Evolutionary conservation across 2,329 filamentous ascomycete species (phyloP), one percentile per base, ranked within the genome.

Genomic region (Diaporthe batatas): DNA sequence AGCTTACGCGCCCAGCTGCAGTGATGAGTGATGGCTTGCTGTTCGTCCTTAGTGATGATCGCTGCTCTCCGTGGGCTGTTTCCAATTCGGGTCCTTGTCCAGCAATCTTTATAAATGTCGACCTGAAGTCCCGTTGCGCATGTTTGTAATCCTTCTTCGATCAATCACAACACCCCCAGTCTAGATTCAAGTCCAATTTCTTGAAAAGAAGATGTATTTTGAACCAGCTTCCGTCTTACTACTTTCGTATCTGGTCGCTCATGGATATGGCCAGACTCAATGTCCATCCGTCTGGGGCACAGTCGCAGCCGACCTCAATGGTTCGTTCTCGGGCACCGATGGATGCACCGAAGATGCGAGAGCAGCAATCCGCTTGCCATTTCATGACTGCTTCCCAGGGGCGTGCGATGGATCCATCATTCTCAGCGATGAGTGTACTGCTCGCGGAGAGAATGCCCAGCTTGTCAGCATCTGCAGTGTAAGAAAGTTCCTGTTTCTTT

Each of bases 311-410:
- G 70, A 71, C 32, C 51, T 71, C 8, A 67, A 57, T 16, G 23
- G 12, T 2, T 34, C 49, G 32, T 64, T 64, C 34, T 21, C 62
- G 39, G 49, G 62, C 39, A 34, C 21, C 34, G 51, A 62, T 16
- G 72, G 65, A 4, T 78, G 78, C 39, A 80, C 71, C 10, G 77
- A 79, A 29, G 71, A 77, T n/a, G 78, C 78, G 12, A 78, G 79
- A 3, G 76, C 76, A 3, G 77, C 78, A 6, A 77, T 80, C 53
- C 78, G 79, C 7, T 59, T 78, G 2, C 65, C 77, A 2, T 80
- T 80, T 67, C 79, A 80, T 70, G 79, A 80, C 72, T 80, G 79
- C 74, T 80, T 79, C 47, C 78, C 79, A 3, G 76, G 74, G 0
- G 54, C 78, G 0, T 80, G 79, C 53, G 79, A 80, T 68, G 79